Evolutionary conservation across 257 asterid species (phyloP).

Genomic region (Solanum rostratum): DNA sequence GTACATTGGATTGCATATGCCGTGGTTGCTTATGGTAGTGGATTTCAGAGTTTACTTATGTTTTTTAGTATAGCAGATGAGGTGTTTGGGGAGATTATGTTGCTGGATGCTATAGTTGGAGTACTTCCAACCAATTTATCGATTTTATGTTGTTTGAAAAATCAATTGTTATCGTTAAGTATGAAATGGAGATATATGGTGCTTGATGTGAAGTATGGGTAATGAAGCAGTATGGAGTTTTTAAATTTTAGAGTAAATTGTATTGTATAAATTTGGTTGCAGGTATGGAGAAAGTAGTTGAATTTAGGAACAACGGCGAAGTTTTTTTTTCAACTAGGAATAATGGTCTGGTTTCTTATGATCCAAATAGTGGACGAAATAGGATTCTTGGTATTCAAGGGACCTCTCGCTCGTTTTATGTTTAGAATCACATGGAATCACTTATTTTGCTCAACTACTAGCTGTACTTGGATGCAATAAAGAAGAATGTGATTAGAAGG

Average conservation of each 20-base stretch:
- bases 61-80: slow-evolving; percentile 29
- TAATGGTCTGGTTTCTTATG: no score
- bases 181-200: background rate
- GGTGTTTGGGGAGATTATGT: slow-evolving; percentile 24
- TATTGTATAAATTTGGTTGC: slow-evolving; percentile 13
- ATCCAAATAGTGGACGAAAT: no score
- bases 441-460: no score
- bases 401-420: no score
- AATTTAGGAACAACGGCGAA: no score
- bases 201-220: slow-evolving; percentile 30
- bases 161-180: slow-evolving; percentile 19
- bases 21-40: background rate
- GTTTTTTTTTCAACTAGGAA: no score
- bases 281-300: background rate
- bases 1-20: slow-evolving; percentile 42
- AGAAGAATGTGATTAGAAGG: no score
- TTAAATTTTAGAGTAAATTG: slow-evolving; percentile 40
- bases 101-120: slow-evolving; percentile 23
- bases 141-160: slow-evolving; percentile 7
- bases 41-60: slow-evolving; percentile 12
- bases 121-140: slow-evolving; percentile 1
- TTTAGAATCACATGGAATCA: no score
- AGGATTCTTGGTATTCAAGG: no score
- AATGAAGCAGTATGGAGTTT: slow-evolving; percentile 25
- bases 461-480: no score